Conservation (phyloP, 2,329 filamentous ascomycete genomes). For the Phyllosticta capitalensis region DNA sequence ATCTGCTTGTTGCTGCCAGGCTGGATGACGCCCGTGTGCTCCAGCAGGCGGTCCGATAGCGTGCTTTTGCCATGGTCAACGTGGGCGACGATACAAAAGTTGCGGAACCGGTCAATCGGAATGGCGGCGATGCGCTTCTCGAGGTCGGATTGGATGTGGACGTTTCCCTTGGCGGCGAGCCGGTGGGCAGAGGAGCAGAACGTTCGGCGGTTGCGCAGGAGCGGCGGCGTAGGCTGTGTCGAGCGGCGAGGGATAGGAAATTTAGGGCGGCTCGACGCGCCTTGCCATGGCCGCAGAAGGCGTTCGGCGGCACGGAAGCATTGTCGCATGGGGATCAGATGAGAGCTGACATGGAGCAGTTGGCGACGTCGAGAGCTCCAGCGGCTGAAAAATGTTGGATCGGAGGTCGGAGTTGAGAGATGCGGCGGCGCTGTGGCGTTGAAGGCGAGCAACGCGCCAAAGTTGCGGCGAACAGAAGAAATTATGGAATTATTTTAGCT, state of each 20-base stretch:
- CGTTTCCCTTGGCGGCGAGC: constrained; percentile 28
- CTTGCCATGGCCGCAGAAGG: constrained; percentile 29
- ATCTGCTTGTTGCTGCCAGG: constrained; percentile 87
- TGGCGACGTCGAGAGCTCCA: neutral
- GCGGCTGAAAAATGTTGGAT: constrained; percentile 5
- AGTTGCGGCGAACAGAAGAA: no score
- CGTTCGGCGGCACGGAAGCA: constrained; percentile 37
- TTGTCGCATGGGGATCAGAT: constrained; percentile 37
- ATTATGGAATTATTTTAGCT: no score
- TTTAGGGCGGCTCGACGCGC: constrained; percentile 9
- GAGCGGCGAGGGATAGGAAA: constrained; percentile 14
- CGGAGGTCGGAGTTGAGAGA: constrained; percentile 2
- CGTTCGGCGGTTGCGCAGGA: constrained; percentile 15
- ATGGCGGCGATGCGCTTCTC: constrained; percentile 62
- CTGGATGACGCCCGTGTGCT: constrained; percentile 86
- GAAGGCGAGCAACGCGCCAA: neutral
- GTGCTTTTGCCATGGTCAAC: constrained; percentile 99
- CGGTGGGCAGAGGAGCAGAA: constrained; percentile 19
- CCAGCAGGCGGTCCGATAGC: constrained; percentile 81
- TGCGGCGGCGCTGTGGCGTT: neutral
- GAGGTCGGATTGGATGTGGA: constrained; percentile 37
- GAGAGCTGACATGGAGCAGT: constrained; percentile 5
- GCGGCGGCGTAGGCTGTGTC: constrained; percentile 13
- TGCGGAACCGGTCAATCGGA: constrained; percentile 71
- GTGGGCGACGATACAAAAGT: constrained; percentile 98